phyloP scores from a whole-genome alignment of 2,329 filamentous ascomycete species.

The Xylaria sp. region DNA sequence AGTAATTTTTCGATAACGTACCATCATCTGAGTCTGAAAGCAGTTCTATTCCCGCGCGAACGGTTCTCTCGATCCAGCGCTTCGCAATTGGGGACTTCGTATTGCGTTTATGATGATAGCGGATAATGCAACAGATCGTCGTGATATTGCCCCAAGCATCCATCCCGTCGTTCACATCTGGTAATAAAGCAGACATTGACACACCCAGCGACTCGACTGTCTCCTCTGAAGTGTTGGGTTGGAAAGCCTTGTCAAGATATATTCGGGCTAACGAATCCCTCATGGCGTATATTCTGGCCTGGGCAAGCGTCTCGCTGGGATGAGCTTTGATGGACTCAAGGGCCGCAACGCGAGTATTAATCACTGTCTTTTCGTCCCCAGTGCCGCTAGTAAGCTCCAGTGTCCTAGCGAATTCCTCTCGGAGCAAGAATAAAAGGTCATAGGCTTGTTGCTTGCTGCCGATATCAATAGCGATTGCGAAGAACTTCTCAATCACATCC shows the following conservation, averaged over 20 bases:
- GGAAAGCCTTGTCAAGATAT: constrained; percentile 46
- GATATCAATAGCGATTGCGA: constrained; percentile 43
- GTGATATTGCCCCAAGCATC: constrained; percentile 40
- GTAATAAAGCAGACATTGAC: constrained; percentile 41
- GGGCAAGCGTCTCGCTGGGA: constrained; percentile 43
- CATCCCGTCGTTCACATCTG: constrained; percentile 38
- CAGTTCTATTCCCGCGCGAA: constrained; percentile 45
- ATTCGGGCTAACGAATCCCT: constrained; percentile 42
- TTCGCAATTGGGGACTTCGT: constrained; percentile 36
- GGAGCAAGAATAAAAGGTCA: constrained; percentile 46
- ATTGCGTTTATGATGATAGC: constrained; percentile 45
- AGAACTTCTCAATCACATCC: constrained; percentile 47
- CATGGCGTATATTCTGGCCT: constrained; percentile 41
- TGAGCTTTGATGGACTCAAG: constrained; percentile 42
- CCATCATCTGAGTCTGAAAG: constrained; percentile 46
- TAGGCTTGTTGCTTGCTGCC: constrained; percentile 42
- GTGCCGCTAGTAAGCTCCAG: constrained; percentile 37
- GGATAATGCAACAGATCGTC: constrained; percentile 44
- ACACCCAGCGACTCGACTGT: constrained; percentile 40
- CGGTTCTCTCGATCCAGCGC: constrained; percentile 41
- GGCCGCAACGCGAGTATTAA: constrained; percentile 43
- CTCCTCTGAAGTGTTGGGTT: constrained; percentile 36
- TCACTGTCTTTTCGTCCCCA: constrained; percentile 39
- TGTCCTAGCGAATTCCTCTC: constrained; percentile 44
- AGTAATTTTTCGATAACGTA: constrained; percentile 8